A percentile compares a stretch with the other conserved stretches of the same genome.
phyloP scores from a whole-genome alignment of 2,329 filamentous ascomycete species.

The Diaporthe amygdali region DNA sequence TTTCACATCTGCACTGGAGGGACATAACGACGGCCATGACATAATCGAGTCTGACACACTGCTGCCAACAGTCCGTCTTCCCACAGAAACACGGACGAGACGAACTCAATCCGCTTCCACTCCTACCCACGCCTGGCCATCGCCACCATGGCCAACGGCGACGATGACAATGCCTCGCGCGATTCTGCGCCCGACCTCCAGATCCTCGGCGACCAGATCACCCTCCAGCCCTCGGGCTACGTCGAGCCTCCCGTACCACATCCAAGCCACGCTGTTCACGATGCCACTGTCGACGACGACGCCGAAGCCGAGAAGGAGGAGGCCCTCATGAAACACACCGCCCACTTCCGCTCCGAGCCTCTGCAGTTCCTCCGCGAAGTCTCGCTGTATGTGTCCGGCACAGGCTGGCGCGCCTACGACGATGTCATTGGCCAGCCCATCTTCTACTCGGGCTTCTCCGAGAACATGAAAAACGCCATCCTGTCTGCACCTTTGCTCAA shows the following conservation, averaged over 20 bases:
- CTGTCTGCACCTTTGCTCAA: constrained; percentile 78
- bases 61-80: not conserved
- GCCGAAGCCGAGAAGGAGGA: constrained; percentile 60
- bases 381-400: constrained; percentile 88
- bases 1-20: not conserved
- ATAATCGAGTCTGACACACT: not conserved
- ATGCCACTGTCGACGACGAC: constrained; percentile 24
- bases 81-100: not conserved
- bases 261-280: constrained; percentile 33
- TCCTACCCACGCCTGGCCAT: not conserved
- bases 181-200: constrained; percentile 75
- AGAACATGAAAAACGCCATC: constrained; percentile 83
- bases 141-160: constrained; percentile 40
- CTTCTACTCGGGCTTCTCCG: constrained; percentile 90
- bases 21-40: not conserved
- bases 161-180: constrained; percentile 45
- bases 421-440: constrained; percentile 88
- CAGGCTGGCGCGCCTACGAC: constrained; percentile 95
- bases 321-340: constrained; percentile 80
- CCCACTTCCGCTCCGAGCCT: constrained; percentile 78
- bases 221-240: constrained; percentile 75
- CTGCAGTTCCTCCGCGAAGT: constrained; percentile 89
- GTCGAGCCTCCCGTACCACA: constrained; percentile 49
- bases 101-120: constrained; percentile 7
- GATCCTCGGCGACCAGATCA: constrained; percentile 76